Evolutionary conservation across 768 basidiomycete species (phyloP).

Genomic region (Leccinum longicurvipes): DNA sequence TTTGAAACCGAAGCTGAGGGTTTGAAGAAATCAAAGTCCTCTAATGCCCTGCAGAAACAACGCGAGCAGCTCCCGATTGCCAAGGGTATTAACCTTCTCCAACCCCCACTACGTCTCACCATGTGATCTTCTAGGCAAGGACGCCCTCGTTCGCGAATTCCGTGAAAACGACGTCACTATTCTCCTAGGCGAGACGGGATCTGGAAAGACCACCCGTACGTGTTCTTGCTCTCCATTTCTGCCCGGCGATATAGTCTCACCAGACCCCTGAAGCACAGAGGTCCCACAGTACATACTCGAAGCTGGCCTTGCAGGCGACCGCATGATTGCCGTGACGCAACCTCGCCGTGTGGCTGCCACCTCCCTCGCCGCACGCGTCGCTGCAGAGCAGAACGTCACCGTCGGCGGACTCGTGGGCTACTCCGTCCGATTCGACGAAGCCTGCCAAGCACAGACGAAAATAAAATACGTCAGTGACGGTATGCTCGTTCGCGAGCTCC

Average conservation of each 20-base stretch:
- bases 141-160: conserved; percentile 72
- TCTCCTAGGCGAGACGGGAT: conserved; percentile 94
- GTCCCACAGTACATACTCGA: conserved; percentile 94
- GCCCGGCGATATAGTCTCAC: conserved; percentile 16
- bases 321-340: conserved; percentile 90
- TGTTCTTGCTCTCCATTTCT: conserved; percentile 18
- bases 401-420: conserved; percentile 87
- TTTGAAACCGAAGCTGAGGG: conserved; percentile 21
- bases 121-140: conserved; percentile 50
- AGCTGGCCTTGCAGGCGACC: conserved; percentile 64
- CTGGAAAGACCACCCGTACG: conserved; percentile 97
- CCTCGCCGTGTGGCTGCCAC: conserved; percentile 95
- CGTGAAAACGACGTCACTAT: conserved; percentile 78
- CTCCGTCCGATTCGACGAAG: conserved; percentile 93
- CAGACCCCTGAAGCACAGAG: conserved; percentile 53
- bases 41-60: conserved; percentile 52
- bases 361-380: conserved; percentile 88
- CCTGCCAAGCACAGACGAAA: conserved; percentile 62
- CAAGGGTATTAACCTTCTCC: conserved; percentile 44
- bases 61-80: conserved; percentile 75
- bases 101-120: neutral
- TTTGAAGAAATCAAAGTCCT: conserved; percentile 5
- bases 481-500: conserved; percentile 92
- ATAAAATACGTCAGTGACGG: conserved; percentile 98
- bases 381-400: conserved; percentile 69